A percentile compares a stretch with the other conserved stretches of the same genome.
phyloP scores from a whole-genome alignment of 768 basidiomycete species.

The Tylopilus rubrobrunneus region DNA sequence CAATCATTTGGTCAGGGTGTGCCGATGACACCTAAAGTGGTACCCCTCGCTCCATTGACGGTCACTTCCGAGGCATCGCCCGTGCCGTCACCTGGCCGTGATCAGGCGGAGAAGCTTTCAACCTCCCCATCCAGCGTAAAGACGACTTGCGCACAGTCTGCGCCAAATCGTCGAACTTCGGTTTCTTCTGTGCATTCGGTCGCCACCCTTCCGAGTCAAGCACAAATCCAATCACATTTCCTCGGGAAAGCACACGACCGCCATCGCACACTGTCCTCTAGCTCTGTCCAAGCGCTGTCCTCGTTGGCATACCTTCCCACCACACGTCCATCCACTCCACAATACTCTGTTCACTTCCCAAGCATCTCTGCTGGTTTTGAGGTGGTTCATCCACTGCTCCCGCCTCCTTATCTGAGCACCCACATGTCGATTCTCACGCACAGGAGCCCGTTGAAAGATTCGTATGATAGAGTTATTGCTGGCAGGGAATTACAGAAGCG shows the following conservation, averaged over 20 bases:
- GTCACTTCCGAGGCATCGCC: conserved; percentile 50
- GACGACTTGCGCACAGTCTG: conserved; percentile 30
- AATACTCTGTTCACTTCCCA: conserved; percentile 63
- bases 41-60: conserved; percentile 56
- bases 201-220: conserved; percentile 50
- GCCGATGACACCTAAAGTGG: conserved; percentile 38
- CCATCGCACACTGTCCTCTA: conserved; percentile 51
- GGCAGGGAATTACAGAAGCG: conserved; percentile 44
- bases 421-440: conserved; percentile 67
- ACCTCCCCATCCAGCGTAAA: conserved; percentile 38
- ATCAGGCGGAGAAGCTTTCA: conserved; percentile 21
- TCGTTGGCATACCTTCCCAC: conserved; percentile 53
- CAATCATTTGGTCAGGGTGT: conserved; percentile 53
- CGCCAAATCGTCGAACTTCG: conserved; percentile 45
- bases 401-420: conserved; percentile 65
- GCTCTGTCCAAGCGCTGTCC: conserved; percentile 50
- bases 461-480: conserved; percentile 60
- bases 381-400: conserved; percentile 65
- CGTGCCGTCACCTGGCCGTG: conserved; percentile 36
- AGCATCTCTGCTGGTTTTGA: conserved; percentile 54
- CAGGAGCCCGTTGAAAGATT: conserved; percentile 65
- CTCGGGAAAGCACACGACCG: conserved; percentile 38
- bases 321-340: conserved; percentile 34
- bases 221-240: conserved; percentile 32
- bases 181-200: conserved; percentile 59